Evolutionary conservation across 2,329 filamentous ascomycete genomes (phyloP), one percentile per base, ranked within the genome.

Genomic region (Kalmusia sp.): DNA sequence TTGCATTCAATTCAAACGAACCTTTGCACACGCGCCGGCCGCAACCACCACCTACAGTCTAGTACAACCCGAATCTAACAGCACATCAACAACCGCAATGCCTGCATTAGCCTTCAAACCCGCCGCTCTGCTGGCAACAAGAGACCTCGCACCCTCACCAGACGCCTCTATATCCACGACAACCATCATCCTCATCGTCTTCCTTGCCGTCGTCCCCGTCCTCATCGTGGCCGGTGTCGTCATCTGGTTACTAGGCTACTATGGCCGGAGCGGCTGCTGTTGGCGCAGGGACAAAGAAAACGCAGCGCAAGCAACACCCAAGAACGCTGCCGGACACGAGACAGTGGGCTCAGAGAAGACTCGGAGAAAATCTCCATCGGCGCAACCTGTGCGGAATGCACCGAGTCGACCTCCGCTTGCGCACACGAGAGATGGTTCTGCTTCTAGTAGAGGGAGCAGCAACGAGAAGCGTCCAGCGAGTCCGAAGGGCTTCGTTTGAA

Each of bases 111-210:
- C 57, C 44, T 56, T 59, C 54, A 55, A 54, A 57, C 41, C 58
- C 6, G 48, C 59, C 27, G 30, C 37, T 35, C 62, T 60, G 28
- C 57, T 63, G 17, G 52, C 55, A 34, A 41, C 57, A 9, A 62
- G 64, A 24, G 28, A 64, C 28, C 38, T 64, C 27, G 47, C 37
- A 4, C 38, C 52, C 8, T 51, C 49, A 15, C 52, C 52, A 33
- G 52, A 53, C 15, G 58, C 68, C 12, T 54, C 57, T n/a, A 50
- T 47, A 14, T 28, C 14, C 31, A 14, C 50, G 33, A 59, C 54
- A 4, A 51, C 62, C 27, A 65, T 70, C 28, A 60, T 58, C 12
- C 51, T 68, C 27, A 64, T 71, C 25, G 47, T 71, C 38, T 54
- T 59, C 21, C 39, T 69, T 6, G 66, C 63, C 40, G 47, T 69